These are phyloP conservation scores for Daldinia sp. DNA, from an alignment of 2,329 filamentous ascomycete species.

Conservation along the genomic window DNA sequence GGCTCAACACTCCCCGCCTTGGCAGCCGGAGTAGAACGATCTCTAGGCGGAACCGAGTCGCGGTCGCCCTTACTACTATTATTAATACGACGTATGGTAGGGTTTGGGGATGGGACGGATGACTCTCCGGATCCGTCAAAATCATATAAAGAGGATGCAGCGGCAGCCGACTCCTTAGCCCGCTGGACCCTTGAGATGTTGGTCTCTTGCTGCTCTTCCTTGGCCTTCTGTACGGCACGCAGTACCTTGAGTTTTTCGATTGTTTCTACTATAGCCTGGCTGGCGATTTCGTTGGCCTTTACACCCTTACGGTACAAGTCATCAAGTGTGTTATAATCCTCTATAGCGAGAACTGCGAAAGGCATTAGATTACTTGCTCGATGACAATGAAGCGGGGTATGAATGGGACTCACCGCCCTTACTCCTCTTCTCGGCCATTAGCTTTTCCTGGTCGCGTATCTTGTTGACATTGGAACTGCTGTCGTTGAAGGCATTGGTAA, in stretches of 20 bases:
- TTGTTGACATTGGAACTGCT: conserved; percentile 51
- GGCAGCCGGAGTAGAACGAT: conserved; percentile 49
- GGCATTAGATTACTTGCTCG: conserved; percentile 41
- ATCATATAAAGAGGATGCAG: conserved; percentile 51
- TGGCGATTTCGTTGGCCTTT: conserved; percentile 45
- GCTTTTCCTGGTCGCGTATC: conserved; percentile 52
- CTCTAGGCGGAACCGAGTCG: conserved; percentile 64
- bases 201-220: conserved; percentile 50
- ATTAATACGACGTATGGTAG: conserved; percentile 49
- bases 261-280: conserved; percentile 44
- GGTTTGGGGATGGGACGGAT: conserved; percentile 52
- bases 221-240: conserved; percentile 52
- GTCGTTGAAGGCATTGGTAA: conserved; percentile 51
- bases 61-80: conserved; percentile 52
- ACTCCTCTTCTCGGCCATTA: conserved; percentile 50
- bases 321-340: conserved; percentile 49
- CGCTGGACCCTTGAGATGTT: conserved; percentile 42
- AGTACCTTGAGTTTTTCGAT: conserved; percentile 52
- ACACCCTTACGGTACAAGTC: conserved; percentile 47
- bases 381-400: conserved; percentile 38
- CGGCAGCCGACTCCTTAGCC: conserved; percentile 42
- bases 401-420: conserved; percentile 44
- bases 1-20: conserved; percentile 60
- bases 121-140: conserved; percentile 55
- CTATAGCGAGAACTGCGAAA: conserved; percentile 40